Conservation (phyloP, 2,329 filamentous ascomycete genomes). For the Aspergillus nomiae region DNA sequence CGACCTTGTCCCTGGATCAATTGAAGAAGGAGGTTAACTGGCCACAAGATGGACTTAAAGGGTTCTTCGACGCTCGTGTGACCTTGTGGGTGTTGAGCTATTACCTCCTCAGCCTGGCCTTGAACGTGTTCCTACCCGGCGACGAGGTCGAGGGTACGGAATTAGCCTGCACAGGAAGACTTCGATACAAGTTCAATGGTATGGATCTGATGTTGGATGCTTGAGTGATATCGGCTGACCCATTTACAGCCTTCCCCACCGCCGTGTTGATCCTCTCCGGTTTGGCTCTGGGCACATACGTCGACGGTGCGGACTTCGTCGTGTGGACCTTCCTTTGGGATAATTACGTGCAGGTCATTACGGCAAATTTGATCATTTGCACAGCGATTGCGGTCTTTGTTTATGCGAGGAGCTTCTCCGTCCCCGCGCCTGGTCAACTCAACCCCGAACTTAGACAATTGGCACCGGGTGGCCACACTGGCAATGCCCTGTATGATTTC, state of each 20-base stretch:
- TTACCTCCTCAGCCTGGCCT: slow-evolving; percentile 72
- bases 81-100: slow-evolving; percentile 74
- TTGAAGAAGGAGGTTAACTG: slow-evolving; percentile 82
- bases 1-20: slow-evolving; percentile 68
- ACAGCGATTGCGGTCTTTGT: slow-evolving; percentile 73
- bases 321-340: slow-evolving; percentile 93
- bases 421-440: slow-evolving; percentile 62
- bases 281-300: slow-evolving; percentile 71
- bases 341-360: slow-evolving; percentile 84
- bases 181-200: slow-evolving; percentile 84
- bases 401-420: slow-evolving; percentile 79
- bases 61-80: slow-evolving; percentile 69
- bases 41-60: slow-evolving; percentile 69
- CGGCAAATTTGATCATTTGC: slow-evolving; percentile 77
- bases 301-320: slow-evolving; percentile 77
- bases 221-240: slow-evolving; percentile 19
- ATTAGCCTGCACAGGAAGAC: slow-evolving; percentile 69
- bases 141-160: slow-evolving; percentile 69
- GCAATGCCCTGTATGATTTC: slow-evolving; percentile 91
- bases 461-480: slow-evolving; percentile 76
- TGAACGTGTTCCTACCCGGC: slow-evolving; percentile 78
- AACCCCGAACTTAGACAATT: slow-evolving; percentile 75
- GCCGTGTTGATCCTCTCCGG: slow-evolving; percentile 71
- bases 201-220: slow-evolving; percentile 23
- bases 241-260: slow-evolving; percentile 68